These are phyloP conservation scores for Aspergillus novoparasiticus DNA, from an alignment of 2,329 filamentous ascomycete species.

Conservation along the genomic window DNA sequence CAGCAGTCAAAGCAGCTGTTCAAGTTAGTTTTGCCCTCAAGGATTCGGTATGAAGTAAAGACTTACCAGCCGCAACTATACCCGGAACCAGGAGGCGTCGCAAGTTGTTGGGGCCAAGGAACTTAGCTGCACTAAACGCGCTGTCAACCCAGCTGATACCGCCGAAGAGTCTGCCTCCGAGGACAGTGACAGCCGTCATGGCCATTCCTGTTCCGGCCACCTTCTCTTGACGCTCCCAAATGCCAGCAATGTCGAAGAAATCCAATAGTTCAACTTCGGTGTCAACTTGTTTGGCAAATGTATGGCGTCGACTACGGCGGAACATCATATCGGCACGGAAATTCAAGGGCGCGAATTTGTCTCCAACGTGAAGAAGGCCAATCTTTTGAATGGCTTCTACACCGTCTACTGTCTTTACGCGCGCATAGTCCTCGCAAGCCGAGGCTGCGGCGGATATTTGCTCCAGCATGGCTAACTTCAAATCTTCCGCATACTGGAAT, in stretches of 20 bases:
- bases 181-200: constrained; percentile 82
- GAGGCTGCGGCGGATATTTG: constrained; percentile 79
- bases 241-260: constrained; percentile 83
- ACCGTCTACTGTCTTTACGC: constrained; percentile 72
- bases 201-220: constrained; percentile 92
- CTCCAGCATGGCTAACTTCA: constrained; percentile 89
- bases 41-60: constrained; percentile 6
- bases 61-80: constrained; percentile 75
- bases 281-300: constrained; percentile 80
- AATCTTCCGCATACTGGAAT: constrained; percentile 89
- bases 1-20: constrained; percentile 70
- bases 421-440: constrained; percentile 83
- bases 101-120: constrained; percentile 80
- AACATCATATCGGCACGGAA: constrained; percentile 97
- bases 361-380: constrained; percentile 82
- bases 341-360: constrained; percentile 80
- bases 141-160: constrained; percentile 89
- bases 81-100: constrained; percentile 80
- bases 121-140: constrained; percentile 74
- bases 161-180: constrained; percentile 79
- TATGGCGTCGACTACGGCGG: constrained; percentile 72
- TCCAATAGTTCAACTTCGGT: constrained; percentile 87
- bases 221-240: constrained; percentile 92
- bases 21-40: constrained; percentile 34
- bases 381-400: constrained; percentile 88